A percentile compares a stretch with the other conserved stretches of the same genome.
These are phyloP conservation scores for Rhodotorula mucilaginosa DNA, from an alignment of 1,284 basidiomycete species.

Conservation along the genomic window DNA sequence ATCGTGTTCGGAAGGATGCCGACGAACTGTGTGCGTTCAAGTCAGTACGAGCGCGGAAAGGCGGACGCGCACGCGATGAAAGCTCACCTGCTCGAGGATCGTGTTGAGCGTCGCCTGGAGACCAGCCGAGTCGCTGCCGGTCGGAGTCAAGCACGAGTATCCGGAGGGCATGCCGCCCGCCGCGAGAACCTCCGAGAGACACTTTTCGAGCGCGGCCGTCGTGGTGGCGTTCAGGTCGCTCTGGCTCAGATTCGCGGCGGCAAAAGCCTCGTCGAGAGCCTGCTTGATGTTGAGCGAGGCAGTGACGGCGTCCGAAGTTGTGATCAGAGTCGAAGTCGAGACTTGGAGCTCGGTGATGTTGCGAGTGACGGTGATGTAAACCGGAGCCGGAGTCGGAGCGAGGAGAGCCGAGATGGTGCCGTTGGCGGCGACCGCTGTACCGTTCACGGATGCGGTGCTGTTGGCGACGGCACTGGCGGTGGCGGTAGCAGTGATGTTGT, in stretches of 20 bases:
- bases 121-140: conserved; percentile 31
- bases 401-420: conserved; percentile 27
- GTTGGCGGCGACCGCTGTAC: conserved; percentile 30
- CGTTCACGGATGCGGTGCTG: conserved; percentile 21
- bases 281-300: conserved; percentile 41
- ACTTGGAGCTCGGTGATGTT: conserved; percentile 13
- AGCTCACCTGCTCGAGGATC: conserved; percentile 38
- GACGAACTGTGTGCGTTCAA: conserved; percentile 30
- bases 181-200: conserved; percentile 35
- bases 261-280: conserved; percentile 40
- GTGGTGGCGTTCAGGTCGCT: conserved; percentile 28
- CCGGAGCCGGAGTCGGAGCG: conserved; percentile 15
- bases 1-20: conserved; percentile 43
- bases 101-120: conserved; percentile 40
- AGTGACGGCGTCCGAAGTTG: conserved; percentile 14
- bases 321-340: conserved; percentile 22
- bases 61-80: neutral
- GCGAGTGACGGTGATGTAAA: conserved; percentile 8
- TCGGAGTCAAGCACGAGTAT: conserved; percentile 39
- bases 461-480: conserved; percentile 15
- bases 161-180: conserved; percentile 40
- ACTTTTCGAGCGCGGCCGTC: conserved; percentile 32
- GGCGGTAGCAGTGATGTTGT: conserved; percentile 1
- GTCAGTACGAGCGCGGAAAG: neutral
- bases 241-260: conserved; percentile 38